Conservation (phyloP, 805 yeast species). For the Hanseniaspora nectarophila region DNA sequence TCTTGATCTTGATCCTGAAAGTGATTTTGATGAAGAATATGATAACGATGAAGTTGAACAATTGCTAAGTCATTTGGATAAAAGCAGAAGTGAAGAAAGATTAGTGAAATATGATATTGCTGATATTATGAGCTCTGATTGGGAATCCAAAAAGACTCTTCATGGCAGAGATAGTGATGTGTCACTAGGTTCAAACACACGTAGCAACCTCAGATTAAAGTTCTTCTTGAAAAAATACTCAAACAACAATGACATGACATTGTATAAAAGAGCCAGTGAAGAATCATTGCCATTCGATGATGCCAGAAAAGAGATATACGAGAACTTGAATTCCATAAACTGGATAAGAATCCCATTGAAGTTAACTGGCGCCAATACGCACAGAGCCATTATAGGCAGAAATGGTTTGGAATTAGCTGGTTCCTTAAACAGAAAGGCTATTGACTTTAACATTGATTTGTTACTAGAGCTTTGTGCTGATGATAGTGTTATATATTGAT, state of each 20-base stretch:
- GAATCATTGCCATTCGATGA: conserved; percentile 28
- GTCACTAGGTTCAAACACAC: conserved; percentile 6
- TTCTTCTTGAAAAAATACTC: conserved; percentile 24
- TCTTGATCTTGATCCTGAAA: background rate
- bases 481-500: background rate
- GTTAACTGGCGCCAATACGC: conserved; percentile 65
- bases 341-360: conserved; percentile 74
- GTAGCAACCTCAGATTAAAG: conserved; percentile 18
- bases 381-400: conserved; percentile 76
- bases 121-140: conserved; percentile 20
- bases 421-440: background rate
- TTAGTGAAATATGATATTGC: conserved; percentile 21
- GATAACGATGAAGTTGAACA: conserved; percentile 19
- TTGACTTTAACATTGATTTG: conserved; percentile 6
- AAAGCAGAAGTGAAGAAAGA: conserved; percentile 22
- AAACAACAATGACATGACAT: conserved; percentile 15
- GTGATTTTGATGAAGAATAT: conserved; percentile 14
- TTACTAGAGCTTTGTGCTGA: background rate
- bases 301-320: conserved; percentile 33
- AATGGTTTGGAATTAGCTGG: conserved; percentile 37
- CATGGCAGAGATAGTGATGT: conserved; percentile 15
- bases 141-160: conserved; percentile 15
- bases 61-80: conserved; percentile 19
- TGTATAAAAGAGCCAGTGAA: conserved; percentile 18
- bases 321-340: conserved; percentile 46